Evolutionary conservation across 345 rosid genomes (phyloP).

Genomic region (Nasturtium officinale): DNA sequence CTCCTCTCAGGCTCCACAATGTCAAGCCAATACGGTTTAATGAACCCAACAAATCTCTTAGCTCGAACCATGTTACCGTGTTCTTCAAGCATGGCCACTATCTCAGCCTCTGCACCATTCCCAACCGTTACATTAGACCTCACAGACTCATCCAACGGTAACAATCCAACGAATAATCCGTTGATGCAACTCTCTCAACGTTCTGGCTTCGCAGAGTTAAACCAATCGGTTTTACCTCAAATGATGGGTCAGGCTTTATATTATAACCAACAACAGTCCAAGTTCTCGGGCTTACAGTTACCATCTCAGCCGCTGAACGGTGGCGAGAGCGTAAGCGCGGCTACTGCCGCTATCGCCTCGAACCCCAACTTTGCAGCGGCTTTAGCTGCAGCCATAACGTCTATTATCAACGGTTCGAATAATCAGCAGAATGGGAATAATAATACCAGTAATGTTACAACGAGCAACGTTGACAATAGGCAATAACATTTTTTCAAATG

Average conservation of each 20-base stretch:
- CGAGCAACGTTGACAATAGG: constrained; percentile 41
- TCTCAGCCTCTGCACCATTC: constrained; percentile 96
- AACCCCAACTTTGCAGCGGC: constrained; percentile 96
- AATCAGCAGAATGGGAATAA: constrained; percentile 29
- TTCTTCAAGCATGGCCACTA: constrained; percentile 93
- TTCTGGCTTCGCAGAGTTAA: constrained; percentile 29
- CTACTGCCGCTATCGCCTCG: constrained; percentile 70
- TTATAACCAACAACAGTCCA: constrained; percentile 66
- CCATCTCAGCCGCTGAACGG: constrained; percentile 47
- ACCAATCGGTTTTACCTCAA: constrained; percentile 50
- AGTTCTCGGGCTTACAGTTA: constrained; percentile 76
- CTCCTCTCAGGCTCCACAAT: constrained; percentile 75
- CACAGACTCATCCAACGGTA: constrained; percentile 48
- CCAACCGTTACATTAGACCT: constrained; percentile 95
- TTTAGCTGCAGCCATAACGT: constrained; percentile 89
- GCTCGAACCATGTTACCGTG: constrained; percentile 77
- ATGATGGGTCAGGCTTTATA: constrained; percentile 66
- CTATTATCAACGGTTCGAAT: constrained; percentile 65
- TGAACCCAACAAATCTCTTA: constrained; percentile 68
- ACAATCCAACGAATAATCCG: constrained; percentile 47
- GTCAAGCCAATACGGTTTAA: constrained; percentile 73
- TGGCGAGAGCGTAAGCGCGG: constrained; percentile 54
- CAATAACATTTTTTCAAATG: constrained; percentile 21
- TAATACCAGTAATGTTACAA: constrained; percentile 29
- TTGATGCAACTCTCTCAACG: constrained; percentile 46